Percentiles rank a stretch among this genome's conserved stretches.
Evolutionary conservation across 2,329 filamentous ascomycete species (phyloP).

Genomic region (Neonectria neomacrospora): DNA sequence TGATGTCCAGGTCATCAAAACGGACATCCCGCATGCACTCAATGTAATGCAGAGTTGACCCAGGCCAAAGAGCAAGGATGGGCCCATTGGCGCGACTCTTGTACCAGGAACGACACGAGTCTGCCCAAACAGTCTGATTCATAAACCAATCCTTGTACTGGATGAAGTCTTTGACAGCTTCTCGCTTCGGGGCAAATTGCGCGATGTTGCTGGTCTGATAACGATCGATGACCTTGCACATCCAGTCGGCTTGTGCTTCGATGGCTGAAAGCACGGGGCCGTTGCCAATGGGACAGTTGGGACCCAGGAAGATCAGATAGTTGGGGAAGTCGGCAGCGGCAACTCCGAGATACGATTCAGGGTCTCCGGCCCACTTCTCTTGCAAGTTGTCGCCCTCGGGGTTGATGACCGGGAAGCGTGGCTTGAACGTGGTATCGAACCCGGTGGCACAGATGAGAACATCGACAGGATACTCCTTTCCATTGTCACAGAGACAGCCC

Average conservation of each 20-base stretch:
- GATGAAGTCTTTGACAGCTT: conserved; percentile 62
- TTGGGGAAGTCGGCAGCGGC: conserved; percentile 64
- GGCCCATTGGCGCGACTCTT: conserved; percentile 57
- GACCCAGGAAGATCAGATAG: conserved; percentile 62
- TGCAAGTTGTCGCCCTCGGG: conserved; percentile 61
- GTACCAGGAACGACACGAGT: conserved; percentile 58
- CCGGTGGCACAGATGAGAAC: conserved; percentile 68
- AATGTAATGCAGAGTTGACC: conserved; percentile 60
- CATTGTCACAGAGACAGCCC: conserved; percentile 60
- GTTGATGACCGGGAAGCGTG: conserved; percentile 62
- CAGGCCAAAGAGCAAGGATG: conserved; percentile 53
- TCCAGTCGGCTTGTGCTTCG: conserved; percentile 61
- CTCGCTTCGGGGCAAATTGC: conserved; percentile 56
- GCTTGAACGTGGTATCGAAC: conserved; percentile 64
- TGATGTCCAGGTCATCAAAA: conserved; percentile 59
- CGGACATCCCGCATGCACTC: conserved; percentile 58
- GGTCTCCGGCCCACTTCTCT: conserved; percentile 58
- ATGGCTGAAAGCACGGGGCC: conserved; percentile 54
- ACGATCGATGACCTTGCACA: conserved; percentile 61
- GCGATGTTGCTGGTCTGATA: conserved; percentile 58
- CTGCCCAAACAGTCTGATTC: conserved; percentile 55
- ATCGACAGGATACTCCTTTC: conserved; percentile 63
- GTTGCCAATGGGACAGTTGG: conserved; percentile 54
- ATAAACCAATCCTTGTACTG: conserved; percentile 56
- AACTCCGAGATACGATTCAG: conserved; percentile 65